These are phyloP conservation scores for Pilobolus umbonatus DNA, from an alignment of 192 early-diverging fungal species.

Conservation along the genomic window DNA sequence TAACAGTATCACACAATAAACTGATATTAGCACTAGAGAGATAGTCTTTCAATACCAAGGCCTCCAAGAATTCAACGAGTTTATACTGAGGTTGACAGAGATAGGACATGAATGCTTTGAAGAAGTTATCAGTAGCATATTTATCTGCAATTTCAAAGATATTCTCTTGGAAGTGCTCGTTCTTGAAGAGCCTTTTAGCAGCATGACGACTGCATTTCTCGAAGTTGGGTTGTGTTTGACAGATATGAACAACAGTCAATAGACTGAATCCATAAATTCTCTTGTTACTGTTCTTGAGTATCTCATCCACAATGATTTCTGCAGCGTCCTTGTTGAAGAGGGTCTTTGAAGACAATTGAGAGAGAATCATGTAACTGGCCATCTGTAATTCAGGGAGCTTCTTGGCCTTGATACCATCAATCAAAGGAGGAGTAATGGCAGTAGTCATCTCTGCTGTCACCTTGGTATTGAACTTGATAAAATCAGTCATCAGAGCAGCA, in stretches of 20 bases:
- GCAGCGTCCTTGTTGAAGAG: constrained; percentile 44
- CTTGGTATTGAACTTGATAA: constrained; percentile 29
- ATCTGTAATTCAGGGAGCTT: constrained; percentile 44
- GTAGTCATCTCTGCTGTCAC: constrained; percentile 42
- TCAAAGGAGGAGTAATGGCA: constrained; percentile 54
- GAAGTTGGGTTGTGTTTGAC: constrained; percentile 49
- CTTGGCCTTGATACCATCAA: constrained; percentile 43
- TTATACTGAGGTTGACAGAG: constrained; percentile 33
- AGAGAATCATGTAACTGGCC: constrained; percentile 63
- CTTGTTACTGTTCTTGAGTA: constrained; percentile 32
- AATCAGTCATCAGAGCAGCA: constrained; percentile 55
- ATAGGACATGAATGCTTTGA: constrained; percentile 34
- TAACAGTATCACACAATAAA: constrained; percentile 30
- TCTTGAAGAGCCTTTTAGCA: neutral
- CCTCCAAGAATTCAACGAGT: constrained; percentile 28
- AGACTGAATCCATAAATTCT: constrained; percentile 30
- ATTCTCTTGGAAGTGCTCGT: constrained; percentile 15
- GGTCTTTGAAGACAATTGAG: constrained; percentile 52
- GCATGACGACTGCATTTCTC: constrained; percentile 21
- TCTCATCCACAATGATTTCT: constrained; percentile 36
- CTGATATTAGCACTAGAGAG: constrained; percentile 33
- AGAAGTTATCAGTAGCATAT: constrained; percentile 42
- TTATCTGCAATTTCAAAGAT: constrained; percentile 26
- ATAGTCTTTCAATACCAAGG: constrained; percentile 28
- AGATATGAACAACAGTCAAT: constrained; percentile 47